Base-by-base conservation (phyloP, 129 eudicot genomes). In the Cynara cardunculus region DNA sequence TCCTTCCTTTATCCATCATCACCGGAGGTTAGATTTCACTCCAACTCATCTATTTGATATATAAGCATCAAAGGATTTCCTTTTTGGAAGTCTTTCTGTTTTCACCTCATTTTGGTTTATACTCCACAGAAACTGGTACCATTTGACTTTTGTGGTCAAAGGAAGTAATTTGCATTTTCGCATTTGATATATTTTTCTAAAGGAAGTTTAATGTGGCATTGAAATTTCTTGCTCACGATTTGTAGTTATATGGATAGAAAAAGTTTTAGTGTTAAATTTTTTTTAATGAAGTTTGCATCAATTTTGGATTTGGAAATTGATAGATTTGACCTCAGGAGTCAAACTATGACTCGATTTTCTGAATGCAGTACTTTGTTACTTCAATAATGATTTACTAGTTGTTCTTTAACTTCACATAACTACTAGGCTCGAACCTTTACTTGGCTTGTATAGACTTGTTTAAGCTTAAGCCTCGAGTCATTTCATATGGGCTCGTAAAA, bases 1-100 rank as follows among this genome's bases (percentile, higher is more conserved):
- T 91, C 71, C 94, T 91, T 70, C 97, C 97, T 28, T 59, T 91
- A 61, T 91, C 97, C 6, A 62, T 89, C 71, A 83, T 91, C 39
- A 89, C 94, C 11, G 97, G 97, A 89, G 94, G 97, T 91, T n/a
- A 81, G 72, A 37, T 46, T 37, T 72, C 74, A 2, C 46, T 25
- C 13, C 14, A 30, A 24, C 18, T 74, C 28, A 8, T 14, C 1
- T 13, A 10, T 49, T 49, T 61, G 26, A 61, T 61, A 61, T 14
- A 13, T 25, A n/a, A 22, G 62, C 66, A 25, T 59, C 44, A 14
- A 18, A 49, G 19, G 13, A 72, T 34, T 72, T 25, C 59, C 31
- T 37, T 72, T 16, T 37, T 2, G 35, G 4, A 3, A 4, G 25
- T 21, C 26, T 1, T n/a, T 71, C 12, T 37, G 14, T 21, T 31